Evolutionary conservation across 192 early-diverging fungal species (phyloP).

Genomic region (Backusella tuberculispora): DNA sequence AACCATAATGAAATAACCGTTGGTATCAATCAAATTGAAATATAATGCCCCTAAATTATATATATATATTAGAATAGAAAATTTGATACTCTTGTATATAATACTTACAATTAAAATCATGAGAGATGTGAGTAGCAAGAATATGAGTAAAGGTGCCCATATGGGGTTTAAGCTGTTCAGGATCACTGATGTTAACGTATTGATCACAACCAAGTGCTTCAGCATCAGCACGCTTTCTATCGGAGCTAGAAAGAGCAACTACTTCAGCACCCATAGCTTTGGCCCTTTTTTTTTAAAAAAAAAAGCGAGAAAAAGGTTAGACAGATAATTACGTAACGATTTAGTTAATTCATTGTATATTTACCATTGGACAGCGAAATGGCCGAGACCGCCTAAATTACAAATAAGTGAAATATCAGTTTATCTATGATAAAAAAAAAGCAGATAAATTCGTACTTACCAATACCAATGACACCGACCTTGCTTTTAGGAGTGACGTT

Average conservation of each 20-base stretch:
- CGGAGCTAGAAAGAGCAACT: slow-evolving; percentile 56
- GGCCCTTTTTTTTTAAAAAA: slow-evolving; percentile 11
- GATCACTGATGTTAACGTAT: slow-evolving; percentile 25
- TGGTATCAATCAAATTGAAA: slow-evolving; percentile 18
- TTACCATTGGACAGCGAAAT: slow-evolving; percentile 62
- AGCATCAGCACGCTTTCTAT: slow-evolving; percentile 65
- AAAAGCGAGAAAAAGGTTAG: background rate
- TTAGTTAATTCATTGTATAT: too few relatives aligned
- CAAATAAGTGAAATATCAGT: background rate
- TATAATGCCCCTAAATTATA: slow-evolving; percentile 1
- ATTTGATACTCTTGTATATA: background rate
- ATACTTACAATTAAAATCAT: slow-evolving; percentile 28
- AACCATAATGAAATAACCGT: slow-evolving; percentile 67
- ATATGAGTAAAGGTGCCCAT: slow-evolving; percentile 36
- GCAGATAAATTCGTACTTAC: slow-evolving; percentile 46
- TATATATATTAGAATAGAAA: background rate
- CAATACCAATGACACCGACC: slow-evolving; percentile 70
- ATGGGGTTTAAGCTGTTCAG: slow-evolving; percentile 19
- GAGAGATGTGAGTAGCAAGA: slow-evolving; percentile 21
- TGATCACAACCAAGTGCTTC: slow-evolving; percentile 60
- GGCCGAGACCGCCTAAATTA: slow-evolving; percentile 61
- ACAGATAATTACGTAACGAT: slow-evolving; percentile 34
- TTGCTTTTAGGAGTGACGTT: slow-evolving; percentile 45
- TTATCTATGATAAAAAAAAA: slow-evolving; percentile 28
- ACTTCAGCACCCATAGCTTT: slow-evolving; percentile 55